Conservation (phyloP, 73 alveolate species). For the Uronychia setigera region DNA sequence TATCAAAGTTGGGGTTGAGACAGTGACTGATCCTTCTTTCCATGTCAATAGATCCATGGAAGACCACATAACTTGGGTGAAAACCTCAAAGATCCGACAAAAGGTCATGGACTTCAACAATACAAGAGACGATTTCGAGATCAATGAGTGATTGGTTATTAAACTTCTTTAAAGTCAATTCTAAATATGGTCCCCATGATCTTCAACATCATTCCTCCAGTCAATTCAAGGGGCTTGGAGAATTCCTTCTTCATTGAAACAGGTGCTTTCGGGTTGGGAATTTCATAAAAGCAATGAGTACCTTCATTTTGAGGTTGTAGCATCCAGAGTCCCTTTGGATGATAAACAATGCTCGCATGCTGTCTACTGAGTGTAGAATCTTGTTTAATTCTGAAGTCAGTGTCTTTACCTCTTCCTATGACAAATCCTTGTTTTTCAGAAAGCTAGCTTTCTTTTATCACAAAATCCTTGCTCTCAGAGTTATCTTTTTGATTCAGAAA, state of each 20-base stretch:
- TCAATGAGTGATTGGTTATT: conserved; percentile 55
- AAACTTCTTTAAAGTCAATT: background rate
- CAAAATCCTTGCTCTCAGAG: background rate
- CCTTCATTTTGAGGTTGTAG: background rate
- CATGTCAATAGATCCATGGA: conserved; percentile 97
- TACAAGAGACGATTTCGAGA: conserved; percentile 94
- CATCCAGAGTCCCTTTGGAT: background rate
- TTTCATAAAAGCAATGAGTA: background rate
- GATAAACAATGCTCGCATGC: background rate
- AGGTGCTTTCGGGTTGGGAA: background rate
- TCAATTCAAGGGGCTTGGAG: background rate
- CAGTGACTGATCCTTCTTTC: conserved; percentile 97
- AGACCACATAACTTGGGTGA: conserved; percentile 97
- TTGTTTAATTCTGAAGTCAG: background rate
- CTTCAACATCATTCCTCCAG: background rate
- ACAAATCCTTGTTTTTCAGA: background rate
- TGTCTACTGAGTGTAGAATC: background rate
- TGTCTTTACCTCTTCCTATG: conserved; percentile 16
- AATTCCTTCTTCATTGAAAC: background rate
- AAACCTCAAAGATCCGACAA: conserved; percentile 86
- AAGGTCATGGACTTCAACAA: conserved; percentile 92
- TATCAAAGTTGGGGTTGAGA: conserved; percentile 98
- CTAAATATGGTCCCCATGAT: conserved; percentile 10
- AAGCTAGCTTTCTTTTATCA: background rate
- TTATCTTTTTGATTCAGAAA: too few species aligned